A percentile compares a stretch with the other conserved stretches of the same genome.
Conservation (phyloP, 768 basidiomycete species). For the Pholiota conissans region DNA sequence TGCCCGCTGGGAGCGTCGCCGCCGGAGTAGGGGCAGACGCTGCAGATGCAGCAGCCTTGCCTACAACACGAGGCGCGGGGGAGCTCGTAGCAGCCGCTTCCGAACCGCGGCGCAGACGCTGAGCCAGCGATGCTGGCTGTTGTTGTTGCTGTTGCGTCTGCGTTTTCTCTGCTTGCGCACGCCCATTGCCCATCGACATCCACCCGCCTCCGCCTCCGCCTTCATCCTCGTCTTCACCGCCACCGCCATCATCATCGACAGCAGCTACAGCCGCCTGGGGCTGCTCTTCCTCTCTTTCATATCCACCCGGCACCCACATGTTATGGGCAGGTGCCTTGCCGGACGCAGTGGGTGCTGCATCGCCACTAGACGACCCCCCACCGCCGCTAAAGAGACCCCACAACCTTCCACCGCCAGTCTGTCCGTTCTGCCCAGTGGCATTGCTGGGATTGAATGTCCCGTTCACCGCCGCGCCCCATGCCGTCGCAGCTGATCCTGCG, state of each 20-base stretch:
- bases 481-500: not conserved
- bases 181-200: constrained; percentile 8
- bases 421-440: too few relatives aligned
- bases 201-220: constrained; percentile 14
- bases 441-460: too few relatives aligned
- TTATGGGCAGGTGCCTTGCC: not conserved
- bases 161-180: constrained; percentile 9
- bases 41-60: constrained; percentile 6
- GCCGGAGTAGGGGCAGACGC: constrained; percentile 9
- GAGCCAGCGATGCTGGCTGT: constrained; percentile 14
- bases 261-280: too few relatives aligned
- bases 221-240: constrained; percentile 19
- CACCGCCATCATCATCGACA: not conserved
- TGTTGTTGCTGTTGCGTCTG: constrained; percentile 6
- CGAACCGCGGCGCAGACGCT: constrained; percentile 27
- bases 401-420: constrained; percentile 7
- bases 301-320: not conserved
- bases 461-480: constrained; percentile 4
- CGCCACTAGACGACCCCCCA: not conserved
- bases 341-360: constrained; percentile 6
- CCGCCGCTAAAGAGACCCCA: constrained; percentile 20
- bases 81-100: constrained; percentile 23
- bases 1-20: constrained; percentile 20
- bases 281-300: constrained; percentile 1
- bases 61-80: not conserved